Base-by-base conservation (phyloP, 2,329 filamentous ascomycete genomes). In the Didymellaceae sp. region DNA sequence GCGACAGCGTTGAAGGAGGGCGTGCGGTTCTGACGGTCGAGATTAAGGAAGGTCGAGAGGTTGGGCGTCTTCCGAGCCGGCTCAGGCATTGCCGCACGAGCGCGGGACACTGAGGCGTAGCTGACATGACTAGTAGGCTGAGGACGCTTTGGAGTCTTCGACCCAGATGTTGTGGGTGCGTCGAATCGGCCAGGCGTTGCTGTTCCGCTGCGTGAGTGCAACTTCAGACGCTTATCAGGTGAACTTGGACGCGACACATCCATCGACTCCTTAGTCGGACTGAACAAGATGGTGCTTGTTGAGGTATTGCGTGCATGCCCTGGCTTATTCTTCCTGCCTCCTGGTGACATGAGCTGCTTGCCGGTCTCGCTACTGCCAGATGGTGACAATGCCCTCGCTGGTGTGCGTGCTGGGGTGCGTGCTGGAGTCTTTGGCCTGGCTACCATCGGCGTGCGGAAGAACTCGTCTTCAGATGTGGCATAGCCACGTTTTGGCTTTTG, bases 221-320 rank as follows among this genome's bases (percentile, higher is more conserved):
- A 59, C 35, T 62, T 66, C 6, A 68, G 61, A 17, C 62, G 67
- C 26, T 62, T 65, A 5, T 63, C 58, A 4, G 69, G 68, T 7
- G 70, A 71, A 6, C 51, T 61, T 14, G 70, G 59, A 7, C 55
- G 55, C 6, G 75, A 73, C 2, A 74, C 60, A 2, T 73, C 66
- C 6, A 74, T 70, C 4, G 73, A 72, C 30, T 73, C 63, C 54
- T 75, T 65, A 72, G 61, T 62, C 5, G 91, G 91, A 25, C 89
- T 91, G 74, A 89, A 96, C 1, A 96, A 78, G 45, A 95, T 91
- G 0, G 92, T 96, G 61, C 87, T 90, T 16, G 86, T 88, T 0
- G 92, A 96, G 4, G 88, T 71, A 10, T 90, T 91, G 28, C 91
- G 87, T 46, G 76, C 82, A 63, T 96, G 91, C 4, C 78, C 56